Conservation (phyloP, 805 yeast genomes). For the Priceomyces melissophilus region DNA sequence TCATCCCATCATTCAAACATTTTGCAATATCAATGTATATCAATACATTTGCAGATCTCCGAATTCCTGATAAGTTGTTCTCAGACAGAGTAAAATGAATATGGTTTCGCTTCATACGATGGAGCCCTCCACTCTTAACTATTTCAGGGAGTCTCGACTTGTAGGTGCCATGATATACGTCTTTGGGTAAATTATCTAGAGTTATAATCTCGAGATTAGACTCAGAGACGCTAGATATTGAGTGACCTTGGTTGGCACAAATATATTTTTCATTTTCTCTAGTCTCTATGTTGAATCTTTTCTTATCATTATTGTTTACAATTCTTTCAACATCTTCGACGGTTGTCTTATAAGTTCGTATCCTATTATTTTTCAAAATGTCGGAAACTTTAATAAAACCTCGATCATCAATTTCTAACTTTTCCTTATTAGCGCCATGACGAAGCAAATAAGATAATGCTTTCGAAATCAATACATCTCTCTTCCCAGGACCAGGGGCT, state of each 20-base stretch:
- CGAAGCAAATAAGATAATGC: constrained; percentile 72
- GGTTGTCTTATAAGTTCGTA: constrained; percentile 56
- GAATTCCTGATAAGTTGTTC: constrained; percentile 64
- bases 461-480: constrained; percentile 64
- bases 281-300: constrained; percentile 55
- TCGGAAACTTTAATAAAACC: constrained; percentile 64
- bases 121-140: constrained; percentile 52
- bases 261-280: constrained; percentile 32
- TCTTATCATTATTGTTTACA: constrained; percentile 65
- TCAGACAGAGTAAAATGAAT: constrained; percentile 75
- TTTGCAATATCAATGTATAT: constrained; percentile 59
- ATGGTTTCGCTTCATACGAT: constrained; percentile 74
- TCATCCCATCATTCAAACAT: constrained; percentile 41
- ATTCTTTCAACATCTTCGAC: constrained; percentile 55
- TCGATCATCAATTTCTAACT: constrained; percentile 54
- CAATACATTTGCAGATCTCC: constrained; percentile 53
- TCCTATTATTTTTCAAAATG: constrained; percentile 53
- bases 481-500: constrained; percentile 11
- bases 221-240: constrained; percentile 48
- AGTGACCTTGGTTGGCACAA: constrained; percentile 96
- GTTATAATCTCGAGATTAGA: constrained; percentile 36
- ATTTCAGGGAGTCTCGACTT: constrained; percentile 45
- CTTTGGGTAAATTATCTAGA: constrained; percentile 44
- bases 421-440: constrained; percentile 79
- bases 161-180: constrained; percentile 81